These are phyloP conservation scores for Saccharomyces pastorianus DNA, from an alignment of 1,139 yeast species.

Conservation along the genomic window DNA sequence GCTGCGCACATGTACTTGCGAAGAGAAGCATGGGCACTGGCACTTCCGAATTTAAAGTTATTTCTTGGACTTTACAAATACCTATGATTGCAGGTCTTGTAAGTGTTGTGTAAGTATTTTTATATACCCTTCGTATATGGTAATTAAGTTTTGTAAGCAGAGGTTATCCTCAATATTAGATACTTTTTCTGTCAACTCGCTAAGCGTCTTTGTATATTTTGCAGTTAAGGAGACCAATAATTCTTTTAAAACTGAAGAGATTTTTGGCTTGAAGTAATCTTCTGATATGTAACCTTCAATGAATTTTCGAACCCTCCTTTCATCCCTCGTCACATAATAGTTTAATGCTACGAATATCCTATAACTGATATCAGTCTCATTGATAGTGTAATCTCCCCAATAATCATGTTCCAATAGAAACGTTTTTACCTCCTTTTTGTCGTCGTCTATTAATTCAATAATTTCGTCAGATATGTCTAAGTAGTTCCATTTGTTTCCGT, in stretches of 20 bases:
- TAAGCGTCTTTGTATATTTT: constrained; percentile 23
- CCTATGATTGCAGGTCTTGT: constrained; percentile 1
- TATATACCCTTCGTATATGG: constrained; percentile 18
- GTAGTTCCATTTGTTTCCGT: constrained; percentile 57
- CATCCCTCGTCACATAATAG: constrained; percentile 19
- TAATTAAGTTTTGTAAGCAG: constrained; percentile 11
- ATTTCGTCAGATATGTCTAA: constrained; percentile 51
- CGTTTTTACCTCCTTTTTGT: constrained; percentile 32
- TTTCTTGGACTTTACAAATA: neutral
- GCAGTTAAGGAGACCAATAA: constrained; percentile 16
- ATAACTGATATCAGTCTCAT: constrained; percentile 49
- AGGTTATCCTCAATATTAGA: constrained; percentile 5
- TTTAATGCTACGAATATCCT: constrained; percentile 73
- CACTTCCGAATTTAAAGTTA: neutral
- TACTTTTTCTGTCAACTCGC: constrained; percentile 11
- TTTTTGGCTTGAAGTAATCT: constrained; percentile 20
- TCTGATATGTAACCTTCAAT: constrained; percentile 27
- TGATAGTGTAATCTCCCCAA: constrained; percentile 66
- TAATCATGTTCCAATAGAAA: constrained; percentile 50
- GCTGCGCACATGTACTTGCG: neutral
- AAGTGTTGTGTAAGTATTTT: constrained; percentile 19
- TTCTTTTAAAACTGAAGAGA: constrained; percentile 2
- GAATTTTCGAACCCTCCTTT: constrained; percentile 21
- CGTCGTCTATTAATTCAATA: constrained; percentile 30
- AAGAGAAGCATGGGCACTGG: neutral